Evolutionary conservation across 352 stramenopile species (phyloP).

Genomic region (Globisporangium emineosum): DNA sequence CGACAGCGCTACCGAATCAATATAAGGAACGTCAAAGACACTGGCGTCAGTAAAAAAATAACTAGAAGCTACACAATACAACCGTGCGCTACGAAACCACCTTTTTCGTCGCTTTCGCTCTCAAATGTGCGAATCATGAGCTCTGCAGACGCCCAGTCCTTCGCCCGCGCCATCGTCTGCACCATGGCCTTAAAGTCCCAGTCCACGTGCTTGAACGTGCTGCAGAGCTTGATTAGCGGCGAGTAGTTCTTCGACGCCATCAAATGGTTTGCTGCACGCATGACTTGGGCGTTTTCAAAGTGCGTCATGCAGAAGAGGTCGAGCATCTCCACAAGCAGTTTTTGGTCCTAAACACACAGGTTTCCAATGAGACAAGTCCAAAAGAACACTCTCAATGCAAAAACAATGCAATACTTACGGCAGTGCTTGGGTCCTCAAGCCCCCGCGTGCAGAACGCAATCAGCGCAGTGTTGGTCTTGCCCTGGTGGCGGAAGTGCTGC

Average conservation of each 20-base stretch:
- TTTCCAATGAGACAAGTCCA: neutral
- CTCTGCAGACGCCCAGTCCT: slow-evolving; percentile 62
- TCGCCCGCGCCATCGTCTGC: slow-evolving; percentile 39
- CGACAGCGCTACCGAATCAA: slow-evolving; percentile 17
- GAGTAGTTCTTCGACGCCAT: slow-evolving; percentile 43
- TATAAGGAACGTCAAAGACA: neutral
- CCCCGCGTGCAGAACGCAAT: slow-evolving; percentile 10
- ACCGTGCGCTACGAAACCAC: neutral
- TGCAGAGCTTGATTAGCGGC: slow-evolving; percentile 44
- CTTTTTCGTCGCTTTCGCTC: neutral
- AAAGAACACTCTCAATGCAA: neutral
- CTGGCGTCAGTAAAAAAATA: neutral
- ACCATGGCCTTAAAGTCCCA: slow-evolving; percentile 46
- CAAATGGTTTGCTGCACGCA: slow-evolving; percentile 20
- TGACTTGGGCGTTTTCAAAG: slow-evolving; percentile 20
- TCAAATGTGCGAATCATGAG: slow-evolving; percentile 24
- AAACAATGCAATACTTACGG: neutral
- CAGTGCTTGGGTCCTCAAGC: neutral
- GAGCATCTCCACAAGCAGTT: slow-evolving; percentile 55
- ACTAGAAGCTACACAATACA: neutral
- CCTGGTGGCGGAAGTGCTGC: neutral
- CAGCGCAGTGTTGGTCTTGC: neutral
- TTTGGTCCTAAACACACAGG: slow-evolving; percentile 33
- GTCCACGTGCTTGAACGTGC: slow-evolving; percentile 27
- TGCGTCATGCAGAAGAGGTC: slow-evolving; percentile 44